A percentile compares a stretch with the other conserved stretches of the same genome.
Conservation (phyloP, 2,329 filamentous ascomycete species). For the Dactylonectria macrodidyma region DNA sequence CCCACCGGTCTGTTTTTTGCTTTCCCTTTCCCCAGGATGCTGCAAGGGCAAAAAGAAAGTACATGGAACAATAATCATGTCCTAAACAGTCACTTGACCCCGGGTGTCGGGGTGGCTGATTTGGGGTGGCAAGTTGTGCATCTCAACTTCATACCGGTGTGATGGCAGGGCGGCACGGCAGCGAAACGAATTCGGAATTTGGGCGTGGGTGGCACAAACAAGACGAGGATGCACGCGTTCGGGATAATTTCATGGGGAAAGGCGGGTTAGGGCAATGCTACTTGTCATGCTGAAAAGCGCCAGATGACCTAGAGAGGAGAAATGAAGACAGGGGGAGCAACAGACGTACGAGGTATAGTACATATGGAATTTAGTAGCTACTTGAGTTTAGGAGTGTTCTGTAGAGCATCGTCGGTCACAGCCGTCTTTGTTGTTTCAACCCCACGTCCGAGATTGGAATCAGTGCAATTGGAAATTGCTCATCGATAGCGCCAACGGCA, state of each 20-base stretch:
- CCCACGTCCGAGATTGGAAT: conserved; percentile 6
- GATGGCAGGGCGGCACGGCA: conserved; percentile 16
- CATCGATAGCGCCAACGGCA: not conserved
- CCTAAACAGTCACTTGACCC: not conserved
- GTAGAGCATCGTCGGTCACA: not conserved
- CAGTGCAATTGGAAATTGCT: not conserved
- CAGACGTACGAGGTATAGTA: too few relatives aligned
- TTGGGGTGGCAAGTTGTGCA: conserved; percentile 6
- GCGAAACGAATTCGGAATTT: conserved; percentile 1
- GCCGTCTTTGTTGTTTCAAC: conserved; percentile 1
- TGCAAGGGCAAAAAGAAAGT: too few relatives aligned
- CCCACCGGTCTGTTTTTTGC: not conserved
- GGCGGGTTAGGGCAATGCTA: not conserved
- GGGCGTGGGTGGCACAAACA: not conserved
- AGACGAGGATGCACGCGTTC: not conserved
- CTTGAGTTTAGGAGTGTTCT: not conserved
- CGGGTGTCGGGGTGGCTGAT: not conserved
- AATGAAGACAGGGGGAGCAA: not conserved
- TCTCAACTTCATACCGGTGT: conserved; percentile 6
- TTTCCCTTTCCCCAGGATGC: too few relatives aligned
- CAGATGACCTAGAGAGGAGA: conserved; percentile 14
- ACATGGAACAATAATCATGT: not conserved
- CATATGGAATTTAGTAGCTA: too few relatives aligned
- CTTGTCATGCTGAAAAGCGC: conserved; percentile 8
- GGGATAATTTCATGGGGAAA: conserved; percentile 13